Evolutionary conservation across 352 stramenopile species (phyloP).

Genomic region (Phytophthora colocasiae): DNA sequence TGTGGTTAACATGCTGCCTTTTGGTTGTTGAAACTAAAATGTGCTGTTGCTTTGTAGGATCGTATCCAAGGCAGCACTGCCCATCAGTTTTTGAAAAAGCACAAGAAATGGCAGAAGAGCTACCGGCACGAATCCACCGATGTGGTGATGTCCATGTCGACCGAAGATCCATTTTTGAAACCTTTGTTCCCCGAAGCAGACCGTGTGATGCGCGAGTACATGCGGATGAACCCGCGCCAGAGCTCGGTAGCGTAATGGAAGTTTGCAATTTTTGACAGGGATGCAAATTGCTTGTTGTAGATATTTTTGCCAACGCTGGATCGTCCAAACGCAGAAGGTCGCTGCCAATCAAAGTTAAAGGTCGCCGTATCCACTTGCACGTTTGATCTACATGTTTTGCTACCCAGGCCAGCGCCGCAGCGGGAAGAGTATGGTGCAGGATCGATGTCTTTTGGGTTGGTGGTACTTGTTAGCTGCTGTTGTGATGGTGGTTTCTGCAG

Average conservation of each 20-base stretch:
- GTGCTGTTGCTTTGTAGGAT: conserved; percentile 40
- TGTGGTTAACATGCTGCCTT: too few species aligned
- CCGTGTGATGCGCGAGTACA: conserved; percentile 61
- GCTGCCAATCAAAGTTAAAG: conserved; percentile 18
- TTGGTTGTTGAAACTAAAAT: too few species aligned
- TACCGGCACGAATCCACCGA: conserved; percentile 64
- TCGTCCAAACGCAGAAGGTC: conserved; percentile 10
- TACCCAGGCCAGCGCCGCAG: too few species aligned
- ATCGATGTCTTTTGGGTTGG: background rate
- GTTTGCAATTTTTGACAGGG: conserved; percentile 7
- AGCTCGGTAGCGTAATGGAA: conserved; percentile 28
- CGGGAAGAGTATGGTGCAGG: background rate
- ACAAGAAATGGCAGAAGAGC: conserved; percentile 91
- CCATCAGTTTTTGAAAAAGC: conserved; percentile 86
- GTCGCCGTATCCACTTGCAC: conserved; percentile 16
- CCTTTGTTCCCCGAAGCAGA: conserved; percentile 66
- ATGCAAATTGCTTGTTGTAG: conserved; percentile 5
- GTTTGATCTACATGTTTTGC: background rate
- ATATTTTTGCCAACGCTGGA: background rate
- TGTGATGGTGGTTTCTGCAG: conserved; percentile 10
- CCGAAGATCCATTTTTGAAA: conserved; percentile 79
- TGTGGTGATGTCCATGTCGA: conserved; percentile 47
- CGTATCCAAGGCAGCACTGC: conserved; percentile 71
- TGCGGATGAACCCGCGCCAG: conserved; percentile 38
- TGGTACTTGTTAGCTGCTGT: conserved; percentile 14